Evolutionary conservation across 495 filamentous ascomycete species (phyloP).

Genomic region (Margaritispora aquatica): DNA sequence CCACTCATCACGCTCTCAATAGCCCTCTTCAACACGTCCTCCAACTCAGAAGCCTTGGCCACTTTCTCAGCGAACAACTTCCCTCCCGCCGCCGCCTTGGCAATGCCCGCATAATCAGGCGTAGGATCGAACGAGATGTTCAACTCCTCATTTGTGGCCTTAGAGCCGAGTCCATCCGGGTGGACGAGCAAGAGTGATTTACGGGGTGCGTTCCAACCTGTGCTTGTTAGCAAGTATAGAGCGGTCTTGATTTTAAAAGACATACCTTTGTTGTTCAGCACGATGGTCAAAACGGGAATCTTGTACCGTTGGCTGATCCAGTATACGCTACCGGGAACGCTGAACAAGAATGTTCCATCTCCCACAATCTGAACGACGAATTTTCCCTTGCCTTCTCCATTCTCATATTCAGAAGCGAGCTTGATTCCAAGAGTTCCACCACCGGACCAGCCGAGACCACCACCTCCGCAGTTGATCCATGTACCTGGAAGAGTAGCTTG

Average conservation of each 20-base stretch:
- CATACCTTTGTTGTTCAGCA: constrained; percentile 85
- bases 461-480: constrained; percentile 93
- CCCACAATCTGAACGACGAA: constrained; percentile 93
- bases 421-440: constrained; percentile 85
- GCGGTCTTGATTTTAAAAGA: neutral
- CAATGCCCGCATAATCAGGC: constrained; percentile 88
- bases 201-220: constrained; percentile 81
- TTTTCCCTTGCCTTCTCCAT: constrained; percentile 55
- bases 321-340: constrained; percentile 83
- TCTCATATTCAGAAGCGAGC: constrained; percentile 63
- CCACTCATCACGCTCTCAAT: constrained; percentile 62
- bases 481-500: constrained; percentile 68
- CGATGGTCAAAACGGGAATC: constrained; percentile 84
- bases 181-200: constrained; percentile 75
- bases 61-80: constrained; percentile 58
- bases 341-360: constrained; percentile 87
- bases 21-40: constrained; percentile 56
- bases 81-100: constrained; percentile 80
- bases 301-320: constrained; percentile 86
- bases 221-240: constrained; percentile 5
- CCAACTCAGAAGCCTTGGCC: constrained; percentile 53
- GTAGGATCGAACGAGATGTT: constrained; percentile 84
- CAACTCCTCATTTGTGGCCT: constrained; percentile 75
- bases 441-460: constrained; percentile 93
- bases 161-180: constrained; percentile 71